phyloP scores from a whole-genome alignment of 176 grass and related monocot species.

The Saccharum officinarum region DNA sequence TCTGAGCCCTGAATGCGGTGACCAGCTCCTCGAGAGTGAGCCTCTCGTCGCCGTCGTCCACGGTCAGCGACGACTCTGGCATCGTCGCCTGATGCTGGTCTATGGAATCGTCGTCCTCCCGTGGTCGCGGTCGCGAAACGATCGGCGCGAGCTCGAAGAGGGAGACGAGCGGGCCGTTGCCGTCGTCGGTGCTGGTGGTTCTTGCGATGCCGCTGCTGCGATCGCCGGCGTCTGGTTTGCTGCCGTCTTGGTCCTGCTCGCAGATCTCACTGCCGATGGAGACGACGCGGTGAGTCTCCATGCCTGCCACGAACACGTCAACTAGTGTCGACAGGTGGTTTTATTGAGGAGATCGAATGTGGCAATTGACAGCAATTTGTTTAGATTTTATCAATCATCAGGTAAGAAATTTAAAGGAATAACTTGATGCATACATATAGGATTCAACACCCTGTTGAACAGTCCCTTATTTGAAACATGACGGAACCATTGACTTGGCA shows the following conservation, averaged over 20 bases:
- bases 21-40: slow-evolving; percentile 5
- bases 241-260: slow-evolving; percentile 33
- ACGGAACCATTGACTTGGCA: not conserved
- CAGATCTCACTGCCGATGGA: slow-evolving; percentile 63
- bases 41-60: not conserved
- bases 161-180: slow-evolving; percentile 18
- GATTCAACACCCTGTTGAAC: not conserved
- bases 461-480: not conserved
- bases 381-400: not conserved
- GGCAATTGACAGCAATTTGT: not conserved
- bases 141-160: slow-evolving; percentile 53
- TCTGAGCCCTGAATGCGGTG: not conserved
- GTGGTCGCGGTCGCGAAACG: not conserved
- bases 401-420: not conserved
- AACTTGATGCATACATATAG: too few species aligned
- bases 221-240: not conserved
- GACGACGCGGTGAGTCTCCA: slow-evolving; percentile 34
- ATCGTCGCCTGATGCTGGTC: not conserved
- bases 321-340: not conserved
- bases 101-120: not conserved
- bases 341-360: not conserved
- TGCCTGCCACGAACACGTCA: not conserved
- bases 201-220: not conserved
- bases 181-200: not conserved
- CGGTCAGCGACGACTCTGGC: not conserved